Evolutionary conservation across 225 moss, liverwort and hornwort species (phyloP), one percentile per base, ranked within the genome.

Genomic region (Physcomitrium patens): DNA sequence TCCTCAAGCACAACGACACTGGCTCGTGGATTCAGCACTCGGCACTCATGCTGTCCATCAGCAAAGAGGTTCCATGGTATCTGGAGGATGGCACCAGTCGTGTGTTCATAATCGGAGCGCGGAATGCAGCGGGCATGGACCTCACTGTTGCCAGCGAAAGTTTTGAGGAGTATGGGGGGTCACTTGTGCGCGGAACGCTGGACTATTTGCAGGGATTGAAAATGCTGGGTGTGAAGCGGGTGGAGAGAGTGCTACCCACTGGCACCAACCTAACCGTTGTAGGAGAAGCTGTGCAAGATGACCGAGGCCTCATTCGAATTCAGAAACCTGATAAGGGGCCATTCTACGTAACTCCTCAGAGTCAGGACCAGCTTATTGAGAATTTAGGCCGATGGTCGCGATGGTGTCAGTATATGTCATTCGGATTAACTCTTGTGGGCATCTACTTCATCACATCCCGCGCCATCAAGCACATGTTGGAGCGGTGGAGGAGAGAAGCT

Each of bases 21-120:
- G 94, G 96, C 59, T 94, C 96, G 72, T 97, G 96, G 96, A 94
- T 97, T 11, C 96, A 93, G 74, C 94, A 97, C 70, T 97, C 96
- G 26, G 94, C 94, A 20, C 91, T 97, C 45, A 94, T 97, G 91
- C 72, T 97, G 73, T 97, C 96, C 11, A 82, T 97, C 72, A 97
- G 94, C 83, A 91, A 90, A 79, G 96, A 97, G 86, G 96, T 97
- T 60, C 96, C 96, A 3, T 97, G 94, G 94, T 97, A 89, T 72
- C 48, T 97, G 84, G 96, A 97, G 68, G 96, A 97, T 63, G 92
- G 90, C 44, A 81, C 90, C 9, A 91, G 94, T 51, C 92, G 90
- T 53, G 94, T 90, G 7, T 94, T 91, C 63, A 84, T 97, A 24
- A 94, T 97, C n/a, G 96, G 96, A 37, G 91, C 96, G 28, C 87